phyloP scores from a whole-genome alignment of 2,329 filamentous ascomycete genomes.

The Stemphylium vesicarium region DNA sequence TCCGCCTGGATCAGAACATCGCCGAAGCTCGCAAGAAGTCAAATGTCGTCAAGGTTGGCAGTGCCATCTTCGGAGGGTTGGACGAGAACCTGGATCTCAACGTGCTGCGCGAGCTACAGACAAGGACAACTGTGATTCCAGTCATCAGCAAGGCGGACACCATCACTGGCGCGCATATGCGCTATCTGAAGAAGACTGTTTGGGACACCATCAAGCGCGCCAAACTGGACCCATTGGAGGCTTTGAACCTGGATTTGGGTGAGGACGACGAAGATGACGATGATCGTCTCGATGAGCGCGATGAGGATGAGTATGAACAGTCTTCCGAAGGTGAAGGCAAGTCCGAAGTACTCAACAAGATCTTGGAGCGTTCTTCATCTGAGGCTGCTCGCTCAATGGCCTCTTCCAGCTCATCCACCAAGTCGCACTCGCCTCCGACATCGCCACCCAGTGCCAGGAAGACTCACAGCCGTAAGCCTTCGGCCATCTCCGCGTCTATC shows the following conservation, averaged over 20 bases:
- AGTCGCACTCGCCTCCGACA: slow-evolving; percentile 40
- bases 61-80: slow-evolving; percentile 68
- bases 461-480: slow-evolving; percentile 50
- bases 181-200: slow-evolving; percentile 85
- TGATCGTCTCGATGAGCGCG: slow-evolving; percentile 57
- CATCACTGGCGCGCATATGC: slow-evolving; percentile 94
- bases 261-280: slow-evolving; percentile 67
- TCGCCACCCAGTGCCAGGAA: slow-evolving; percentile 42
- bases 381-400: slow-evolving; percentile 43
- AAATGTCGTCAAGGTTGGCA: slow-evolving; percentile 54
- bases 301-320: slow-evolving; percentile 55
- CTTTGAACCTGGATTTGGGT: slow-evolving; percentile 80
- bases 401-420: slow-evolving; percentile 41
- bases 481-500: slow-evolving; percentile 49
- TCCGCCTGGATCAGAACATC: slow-evolving; percentile 82
- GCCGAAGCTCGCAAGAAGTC: slow-evolving; percentile 65
- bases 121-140: slow-evolving; percentile 94
- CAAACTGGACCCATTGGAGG: slow-evolving; percentile 85
- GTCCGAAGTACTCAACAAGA: slow-evolving; percentile 47
- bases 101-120: slow-evolving; percentile 83
- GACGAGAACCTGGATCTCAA: slow-evolving; percentile 92
- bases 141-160: slow-evolving; percentile 97
- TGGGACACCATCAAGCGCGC: slow-evolving; percentile 86
- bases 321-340: slow-evolving; percentile 44
- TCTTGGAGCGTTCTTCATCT: slow-evolving; percentile 47